Conservation (phyloP, 352 stramenopile genomes). For the Phytophthora litchii region DNA sequence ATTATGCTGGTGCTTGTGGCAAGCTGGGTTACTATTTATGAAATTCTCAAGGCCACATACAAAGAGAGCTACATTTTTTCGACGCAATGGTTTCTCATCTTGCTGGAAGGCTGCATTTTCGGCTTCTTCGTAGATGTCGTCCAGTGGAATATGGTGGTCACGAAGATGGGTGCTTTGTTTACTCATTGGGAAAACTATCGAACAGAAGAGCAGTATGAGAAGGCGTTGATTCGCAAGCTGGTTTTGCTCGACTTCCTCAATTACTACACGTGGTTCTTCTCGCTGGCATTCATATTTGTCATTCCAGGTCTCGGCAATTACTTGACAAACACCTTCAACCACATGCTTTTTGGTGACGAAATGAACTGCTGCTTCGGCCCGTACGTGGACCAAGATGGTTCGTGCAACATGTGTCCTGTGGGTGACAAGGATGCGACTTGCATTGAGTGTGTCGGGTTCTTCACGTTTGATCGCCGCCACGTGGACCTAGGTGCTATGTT, state of each 20-base stretch:
- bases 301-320: slow-evolving; percentile 84
- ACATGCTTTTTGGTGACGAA: slow-evolving; percentile 76
- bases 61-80: slow-evolving; percentile 79
- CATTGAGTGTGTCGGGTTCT: slow-evolving; percentile 78
- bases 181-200: slow-evolving; percentile 90
- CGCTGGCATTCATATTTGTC: slow-evolving; percentile 88
- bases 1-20: slow-evolving; percentile 91
- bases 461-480: slow-evolving; percentile 86
- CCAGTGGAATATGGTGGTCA: slow-evolving; percentile 91
- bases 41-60: slow-evolving; percentile 87
- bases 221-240: slow-evolving; percentile 81
- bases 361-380: slow-evolving; percentile 91
- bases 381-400: slow-evolving; percentile 76
- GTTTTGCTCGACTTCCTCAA: slow-evolving; percentile 90
- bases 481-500: slow-evolving; percentile 88
- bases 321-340: slow-evolving; percentile 86
- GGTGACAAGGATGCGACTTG: slow-evolving; percentile 70
- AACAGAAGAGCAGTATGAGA: slow-evolving; percentile 87
- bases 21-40: slow-evolving; percentile 88
- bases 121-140: slow-evolving; percentile 89
- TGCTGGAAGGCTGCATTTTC: slow-evolving; percentile 84
- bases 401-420: slow-evolving; percentile 68
- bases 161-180: slow-evolving; percentile 83
- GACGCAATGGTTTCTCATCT: slow-evolving; percentile 83
- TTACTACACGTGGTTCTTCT: slow-evolving; percentile 94